These are phyloP conservation scores for Cucumis sativus DNA, from an alignment of 306 rosid species.

Conservation along the genomic window DNA sequence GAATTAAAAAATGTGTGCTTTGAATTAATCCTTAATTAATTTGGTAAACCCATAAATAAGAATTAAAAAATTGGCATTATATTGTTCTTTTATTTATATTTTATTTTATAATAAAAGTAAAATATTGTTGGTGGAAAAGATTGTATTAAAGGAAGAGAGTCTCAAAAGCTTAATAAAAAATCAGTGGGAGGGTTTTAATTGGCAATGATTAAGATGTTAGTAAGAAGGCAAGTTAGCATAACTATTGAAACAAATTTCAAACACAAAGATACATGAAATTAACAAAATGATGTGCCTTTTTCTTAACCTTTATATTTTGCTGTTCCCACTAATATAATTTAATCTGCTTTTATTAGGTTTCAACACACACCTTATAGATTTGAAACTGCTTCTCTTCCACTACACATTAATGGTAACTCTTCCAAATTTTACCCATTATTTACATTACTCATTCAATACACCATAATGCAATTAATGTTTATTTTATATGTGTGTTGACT, in stretches of 20 bases:
- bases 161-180: neutral
- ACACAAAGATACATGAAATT: neutral
- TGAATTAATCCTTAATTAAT: too few relatives aligned
- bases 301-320: neutral
- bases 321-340: neutral
- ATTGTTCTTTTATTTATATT: too few relatives aligned
- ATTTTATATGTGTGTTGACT: neutral
- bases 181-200: neutral
- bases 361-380: neutral
- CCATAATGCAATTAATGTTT: neutral
- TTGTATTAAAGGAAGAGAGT: neutral
- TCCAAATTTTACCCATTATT: neutral
- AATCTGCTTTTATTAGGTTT: neutral
- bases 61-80: too few relatives aligned
- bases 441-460: neutral
- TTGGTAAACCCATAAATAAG: too few relatives aligned
- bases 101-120: neutral
- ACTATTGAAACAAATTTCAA: neutral
- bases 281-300: neutral
- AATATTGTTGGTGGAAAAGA: neutral
- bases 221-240: conserved; percentile 4
- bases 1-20: too few relatives aligned
- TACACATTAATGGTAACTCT: neutral
- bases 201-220: neutral
- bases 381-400: neutral